These are phyloP conservation scores for Triticum dicoccoides DNA, from an alignment of 176 grass and related monocot species.

Conservation along the genomic window DNA sequence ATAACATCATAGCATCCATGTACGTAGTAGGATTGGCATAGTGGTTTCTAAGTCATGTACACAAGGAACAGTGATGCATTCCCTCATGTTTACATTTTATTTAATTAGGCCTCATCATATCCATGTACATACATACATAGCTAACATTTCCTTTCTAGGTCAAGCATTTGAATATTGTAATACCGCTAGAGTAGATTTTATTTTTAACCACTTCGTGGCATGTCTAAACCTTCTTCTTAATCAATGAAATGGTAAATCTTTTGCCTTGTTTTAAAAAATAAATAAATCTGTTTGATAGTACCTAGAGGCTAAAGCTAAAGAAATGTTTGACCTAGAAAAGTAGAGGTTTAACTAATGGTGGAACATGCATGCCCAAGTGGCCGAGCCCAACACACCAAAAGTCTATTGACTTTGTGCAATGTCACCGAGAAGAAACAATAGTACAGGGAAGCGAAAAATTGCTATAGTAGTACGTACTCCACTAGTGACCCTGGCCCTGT, in stretches of 20 bases:
- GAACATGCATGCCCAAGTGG: neutral
- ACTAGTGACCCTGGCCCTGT: neutral
- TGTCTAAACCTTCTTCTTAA: too few species aligned
- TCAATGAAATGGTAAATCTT: too few species aligned
- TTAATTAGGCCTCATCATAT: neutral
- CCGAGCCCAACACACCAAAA: neutral
- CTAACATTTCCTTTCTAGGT: too few species aligned
- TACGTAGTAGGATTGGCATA: neutral
- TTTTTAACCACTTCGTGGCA: too few species aligned
- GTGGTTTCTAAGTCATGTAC: neutral
- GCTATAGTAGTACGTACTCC: neutral
- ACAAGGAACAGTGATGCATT: neutral
- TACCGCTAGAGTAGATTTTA: too few species aligned
- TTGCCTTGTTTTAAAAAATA: too few species aligned
- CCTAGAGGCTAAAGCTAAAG: neutral
- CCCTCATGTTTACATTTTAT: neutral
- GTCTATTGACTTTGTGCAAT: conserved; percentile 27
- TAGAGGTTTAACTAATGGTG: neutral
- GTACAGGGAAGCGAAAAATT: neutral
- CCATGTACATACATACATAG: too few species aligned
- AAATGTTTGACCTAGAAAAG: conserved; percentile 27
- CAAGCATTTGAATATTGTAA: too few species aligned
- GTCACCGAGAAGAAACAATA: neutral
- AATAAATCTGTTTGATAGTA: too few species aligned
- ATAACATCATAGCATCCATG: conserved; percentile 21